Evolutionary conservation across 345 rosid species (phyloP).

Genomic region (Boechera divaricarpa): DNA sequence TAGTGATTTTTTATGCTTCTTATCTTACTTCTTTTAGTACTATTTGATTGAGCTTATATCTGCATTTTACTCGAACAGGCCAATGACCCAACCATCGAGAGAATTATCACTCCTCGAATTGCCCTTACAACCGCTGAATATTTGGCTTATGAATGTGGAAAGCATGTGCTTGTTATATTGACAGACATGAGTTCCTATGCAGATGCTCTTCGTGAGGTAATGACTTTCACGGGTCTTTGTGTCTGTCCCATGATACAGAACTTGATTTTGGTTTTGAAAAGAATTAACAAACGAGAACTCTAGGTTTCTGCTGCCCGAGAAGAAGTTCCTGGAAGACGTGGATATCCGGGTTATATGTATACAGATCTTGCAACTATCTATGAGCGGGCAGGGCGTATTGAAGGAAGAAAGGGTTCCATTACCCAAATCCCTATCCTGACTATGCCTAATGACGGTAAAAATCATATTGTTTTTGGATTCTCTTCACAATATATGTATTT

Average conservation of each 20-base stretch:
- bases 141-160: conserved; percentile 97
- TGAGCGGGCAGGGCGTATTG: conserved; percentile 98
- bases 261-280: not conserved
- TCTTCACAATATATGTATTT: not conserved
- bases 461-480: not conserved
- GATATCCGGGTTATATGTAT: conserved; percentile 99
- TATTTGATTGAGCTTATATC: conserved; percentile 5
- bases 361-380: conserved; percentile 99
- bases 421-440: conserved; percentile 98
- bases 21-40: conserved; percentile 3
- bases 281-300: conserved; percentile 4
- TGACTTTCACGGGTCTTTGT: not conserved
- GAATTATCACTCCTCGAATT: conserved; percentile 97
- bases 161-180: conserved; percentile 97
- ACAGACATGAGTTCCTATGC: conserved; percentile 99
- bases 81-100: conserved; percentile 98
- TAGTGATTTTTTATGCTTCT: not conserved
- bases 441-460: conserved; percentile 97
- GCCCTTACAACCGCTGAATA: conserved; percentile 99
- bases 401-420: conserved; percentile 96
- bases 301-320: conserved; percentile 99
- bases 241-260: not conserved
- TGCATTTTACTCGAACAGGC: conserved; percentile 61
- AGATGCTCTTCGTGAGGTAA: conserved; percentile 99
- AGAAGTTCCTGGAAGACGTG: conserved; percentile 99